Evolutionary conservation across 495 filamentous ascomycete species (phyloP).

Genomic region (Annulohypoxylon moriforme): DNA sequence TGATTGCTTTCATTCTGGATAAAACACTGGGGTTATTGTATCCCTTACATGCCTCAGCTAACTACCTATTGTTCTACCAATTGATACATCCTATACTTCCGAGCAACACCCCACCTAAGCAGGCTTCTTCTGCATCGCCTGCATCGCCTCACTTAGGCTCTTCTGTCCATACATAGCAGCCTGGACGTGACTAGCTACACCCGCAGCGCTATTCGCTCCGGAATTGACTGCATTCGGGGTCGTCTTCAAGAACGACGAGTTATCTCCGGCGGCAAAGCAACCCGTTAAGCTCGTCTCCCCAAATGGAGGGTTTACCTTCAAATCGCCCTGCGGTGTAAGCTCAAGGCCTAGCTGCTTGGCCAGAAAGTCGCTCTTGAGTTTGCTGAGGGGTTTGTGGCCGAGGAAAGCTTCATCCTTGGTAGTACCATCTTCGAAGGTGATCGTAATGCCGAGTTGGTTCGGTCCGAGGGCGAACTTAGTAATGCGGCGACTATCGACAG

Average conservation of each 20-base stretch:
- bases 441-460: conserved; percentile 7
- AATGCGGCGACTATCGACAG: conserved; percentile 26
- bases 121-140: conserved; percentile 13
- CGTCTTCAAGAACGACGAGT: conserved; percentile 22
- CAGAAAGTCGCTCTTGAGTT: conserved; percentile 27
- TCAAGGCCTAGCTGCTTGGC: conserved; percentile 37
- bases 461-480: conserved; percentile 3
- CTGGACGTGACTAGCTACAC: conserved; percentile 18
- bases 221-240: conserved; percentile 1
- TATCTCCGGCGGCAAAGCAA: conserved; percentile 44
- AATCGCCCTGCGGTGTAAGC: conserved; percentile 24
- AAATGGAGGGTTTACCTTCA: conserved; percentile 31
- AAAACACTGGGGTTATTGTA: not conserved
- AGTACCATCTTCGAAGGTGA: conserved; percentile 32
- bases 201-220: conserved; percentile 20
- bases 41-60: not conserved
- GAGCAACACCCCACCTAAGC: not conserved
- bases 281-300: conserved; percentile 37
- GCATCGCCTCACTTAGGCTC: conserved; percentile 11
- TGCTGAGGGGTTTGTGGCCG: conserved; percentile 28
- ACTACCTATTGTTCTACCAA: too few species aligned
- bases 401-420: conserved; percentile 33
- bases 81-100: not conserved
- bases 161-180: conserved; percentile 15
- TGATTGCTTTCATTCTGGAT: not conserved